phyloP scores from a whole-genome alignment of 2,329 filamentous ascomycete genomes.

The Aspergillus fischeri region DNA sequence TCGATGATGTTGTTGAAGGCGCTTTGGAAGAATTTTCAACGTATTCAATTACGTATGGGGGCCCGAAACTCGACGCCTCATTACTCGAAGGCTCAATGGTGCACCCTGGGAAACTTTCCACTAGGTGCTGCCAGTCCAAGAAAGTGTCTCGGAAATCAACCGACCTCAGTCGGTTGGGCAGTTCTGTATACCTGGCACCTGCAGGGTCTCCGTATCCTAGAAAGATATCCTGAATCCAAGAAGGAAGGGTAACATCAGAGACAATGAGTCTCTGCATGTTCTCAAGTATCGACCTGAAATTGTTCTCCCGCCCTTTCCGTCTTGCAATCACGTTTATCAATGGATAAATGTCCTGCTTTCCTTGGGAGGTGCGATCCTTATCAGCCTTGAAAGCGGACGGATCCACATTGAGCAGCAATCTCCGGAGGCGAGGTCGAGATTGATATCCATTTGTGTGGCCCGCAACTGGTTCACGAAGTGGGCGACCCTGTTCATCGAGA shows the following conservation, averaged over 20 bases:
- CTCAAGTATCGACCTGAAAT: constrained; percentile 90
- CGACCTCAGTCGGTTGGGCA: constrained; percentile 71
- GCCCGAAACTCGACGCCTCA: constrained; percentile 69
- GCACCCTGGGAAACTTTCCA: constrained; percentile 84
- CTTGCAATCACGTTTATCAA: constrained; percentile 81
- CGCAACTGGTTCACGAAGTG: constrained; percentile 55
- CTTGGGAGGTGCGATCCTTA: constrained; percentile 59
- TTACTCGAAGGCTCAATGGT: constrained; percentile 74
- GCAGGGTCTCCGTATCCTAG: constrained; percentile 94
- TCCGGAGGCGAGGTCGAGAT: constrained; percentile 57
- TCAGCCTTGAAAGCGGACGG: constrained; percentile 73
- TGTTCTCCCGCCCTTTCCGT: constrained; percentile 84
- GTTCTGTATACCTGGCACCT: constrained; percentile 77
- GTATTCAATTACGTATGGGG: constrained; percentile 80
- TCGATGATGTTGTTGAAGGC: constrained; percentile 60
- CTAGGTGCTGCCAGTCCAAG: constrained; percentile 88
- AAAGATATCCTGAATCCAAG: constrained; percentile 95
- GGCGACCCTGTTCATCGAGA: constrained; percentile 76
- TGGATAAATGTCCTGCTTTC: constrained; percentile 76
- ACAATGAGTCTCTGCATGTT: constrained; percentile 83
- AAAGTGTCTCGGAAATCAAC: constrained; percentile 94
- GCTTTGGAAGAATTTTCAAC: constrained; percentile 50
- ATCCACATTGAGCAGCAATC: constrained; percentile 78
- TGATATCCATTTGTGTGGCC: constrained; percentile 61
- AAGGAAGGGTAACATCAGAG: constrained; percentile 78